Base-by-base conservation (phyloP, 441 rosid species). In the Kokia cookei region DNA sequence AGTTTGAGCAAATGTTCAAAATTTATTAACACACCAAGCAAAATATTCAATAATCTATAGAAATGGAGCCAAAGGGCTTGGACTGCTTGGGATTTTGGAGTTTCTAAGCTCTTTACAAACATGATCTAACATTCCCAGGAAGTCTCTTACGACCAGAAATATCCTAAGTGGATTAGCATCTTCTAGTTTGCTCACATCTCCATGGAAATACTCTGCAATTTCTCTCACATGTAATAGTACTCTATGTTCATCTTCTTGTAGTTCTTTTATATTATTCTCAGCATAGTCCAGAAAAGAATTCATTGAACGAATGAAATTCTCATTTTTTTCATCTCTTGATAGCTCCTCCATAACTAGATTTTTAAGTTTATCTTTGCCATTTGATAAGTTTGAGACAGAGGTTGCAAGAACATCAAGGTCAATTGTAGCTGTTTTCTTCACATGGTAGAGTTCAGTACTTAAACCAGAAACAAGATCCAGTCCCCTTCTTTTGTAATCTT, bases 141-240 rank as follows among this genome's bases (percentile, higher is more conserved):
- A 95, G 73, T 95, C 99, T 76, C 99, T 95, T 26, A 95, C 99
- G 62, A 95, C 93, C 88, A 95, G 95, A 71, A 95, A 93, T 29
- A 95, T 95, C 75, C 93, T 75, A 12, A 95, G 86, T 17, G 95
- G 98, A 68, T 89, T 95, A 54, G 88, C 84, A 73, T 95, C 99
- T 54, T 93, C 94, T 32, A 69, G 0, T 80, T 91, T 94, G 86
- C 88, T 87, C 75, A 86, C 86, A 73, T 90, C 80, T 69, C 99
- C 99, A 77, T 93, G 99, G 59, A 95, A 95, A 65, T 95, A 95
- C 85, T 93, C 99, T 0, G 97, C 87, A 6, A 93, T 86, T 80
- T 87, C 94, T 71, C 89, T 86, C 6, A 91, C 98, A 32, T 86
- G 88, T 63, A 86, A 75, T 72, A 95, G 78, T 40, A 93, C 95